phyloP scores from a whole-genome alignment of 192 early-diverging fungal genomes.

The Coemansia sp. region DNA sequence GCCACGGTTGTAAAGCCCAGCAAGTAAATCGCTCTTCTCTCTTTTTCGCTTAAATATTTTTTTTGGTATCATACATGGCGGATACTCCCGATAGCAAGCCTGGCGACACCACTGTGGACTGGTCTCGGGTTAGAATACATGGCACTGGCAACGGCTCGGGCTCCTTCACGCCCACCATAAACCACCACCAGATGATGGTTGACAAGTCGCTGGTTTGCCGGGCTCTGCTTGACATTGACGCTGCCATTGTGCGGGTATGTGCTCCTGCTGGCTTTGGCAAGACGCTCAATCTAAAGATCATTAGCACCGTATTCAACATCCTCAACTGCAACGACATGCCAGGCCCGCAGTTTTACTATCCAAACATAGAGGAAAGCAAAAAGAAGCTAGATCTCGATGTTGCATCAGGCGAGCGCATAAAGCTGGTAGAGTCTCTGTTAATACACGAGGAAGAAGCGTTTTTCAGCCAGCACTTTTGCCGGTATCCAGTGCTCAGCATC shows the following conservation, averaged over 20 bases:
- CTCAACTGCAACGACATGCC: constrained; percentile 1
- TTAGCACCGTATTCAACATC: not conserved
- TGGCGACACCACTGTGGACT: too few species aligned
- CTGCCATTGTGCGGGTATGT: constrained; percentile 4
- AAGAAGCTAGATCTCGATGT: not conserved
- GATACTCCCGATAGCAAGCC: too few species aligned
- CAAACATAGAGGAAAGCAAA: too few species aligned
- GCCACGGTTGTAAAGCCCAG: too few species aligned
- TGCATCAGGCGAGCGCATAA: not conserved
- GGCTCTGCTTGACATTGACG: constrained; percentile 3
- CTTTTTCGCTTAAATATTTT: too few species aligned
- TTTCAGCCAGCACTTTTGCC: constrained; percentile 2
- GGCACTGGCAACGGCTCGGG: too few species aligned
- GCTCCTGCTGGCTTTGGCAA: constrained; percentile 6
- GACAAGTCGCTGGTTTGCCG: constrained; percentile 11
- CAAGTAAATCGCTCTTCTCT: too few species aligned
- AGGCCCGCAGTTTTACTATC: not conserved
- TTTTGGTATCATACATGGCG: too few species aligned
- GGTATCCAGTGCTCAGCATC: not conserved
- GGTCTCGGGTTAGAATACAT: too few species aligned
- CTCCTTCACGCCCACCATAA: too few species aligned
- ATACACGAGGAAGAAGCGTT: not conserved
- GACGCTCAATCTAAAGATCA: constrained; percentile 4
- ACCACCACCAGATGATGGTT: not conserved
- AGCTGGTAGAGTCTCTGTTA: constrained; percentile 1